Percentiles rank a stretch among this genome's conserved stretches.
phyloP scores from a whole-genome alignment of 2,329 filamentous ascomycete genomes.

The Apiospora hydei region DNA sequence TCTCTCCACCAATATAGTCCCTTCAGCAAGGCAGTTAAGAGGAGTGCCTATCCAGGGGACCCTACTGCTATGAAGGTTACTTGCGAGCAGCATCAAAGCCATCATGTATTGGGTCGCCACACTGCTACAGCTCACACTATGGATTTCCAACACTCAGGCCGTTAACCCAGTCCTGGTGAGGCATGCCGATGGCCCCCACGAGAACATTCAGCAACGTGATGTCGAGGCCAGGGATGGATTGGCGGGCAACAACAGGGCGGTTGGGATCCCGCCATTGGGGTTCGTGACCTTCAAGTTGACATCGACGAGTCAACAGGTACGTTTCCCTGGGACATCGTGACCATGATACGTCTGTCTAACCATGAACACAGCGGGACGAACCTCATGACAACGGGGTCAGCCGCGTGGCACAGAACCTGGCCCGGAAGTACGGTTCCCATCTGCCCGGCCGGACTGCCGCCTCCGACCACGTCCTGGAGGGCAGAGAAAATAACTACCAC shows the following conservation, averaged over 20 bases:
- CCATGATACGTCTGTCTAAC: conserved; percentile 23
- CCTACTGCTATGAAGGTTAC: conserved; percentile 14
- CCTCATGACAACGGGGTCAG: conserved; percentile 46
- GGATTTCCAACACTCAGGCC: conserved; percentile 57
- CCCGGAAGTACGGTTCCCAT: conserved; percentile 48
- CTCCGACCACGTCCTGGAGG: conserved; percentile 37
- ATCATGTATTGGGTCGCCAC: conserved; percentile 39
- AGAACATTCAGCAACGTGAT: conserved; percentile 29
- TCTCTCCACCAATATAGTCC: conserved; percentile 28
- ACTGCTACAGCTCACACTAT: conserved; percentile 57
- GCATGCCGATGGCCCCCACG: conserved; percentile 1
- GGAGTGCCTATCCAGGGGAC: neutral
- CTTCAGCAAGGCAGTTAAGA: neutral
- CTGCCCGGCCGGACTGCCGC: conserved; percentile 31
- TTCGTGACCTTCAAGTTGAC: conserved; percentile 52
- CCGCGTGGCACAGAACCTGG: conserved; percentile 47
- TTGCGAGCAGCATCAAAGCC: neutral
- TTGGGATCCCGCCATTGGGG: conserved; percentile 28
- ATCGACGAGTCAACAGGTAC: conserved; percentile 40
- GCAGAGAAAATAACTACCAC: conserved; percentile 55
- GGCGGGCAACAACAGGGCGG: neutral
- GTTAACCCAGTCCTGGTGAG: conserved; percentile 44
- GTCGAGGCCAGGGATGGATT: neutral
- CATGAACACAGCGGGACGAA: conserved; percentile 40
- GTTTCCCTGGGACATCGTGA: conserved; percentile 10